Evolutionary conservation across 805 yeast genomes (phyloP).

Genomic region (Sugiyamaella smithiae): DNA sequence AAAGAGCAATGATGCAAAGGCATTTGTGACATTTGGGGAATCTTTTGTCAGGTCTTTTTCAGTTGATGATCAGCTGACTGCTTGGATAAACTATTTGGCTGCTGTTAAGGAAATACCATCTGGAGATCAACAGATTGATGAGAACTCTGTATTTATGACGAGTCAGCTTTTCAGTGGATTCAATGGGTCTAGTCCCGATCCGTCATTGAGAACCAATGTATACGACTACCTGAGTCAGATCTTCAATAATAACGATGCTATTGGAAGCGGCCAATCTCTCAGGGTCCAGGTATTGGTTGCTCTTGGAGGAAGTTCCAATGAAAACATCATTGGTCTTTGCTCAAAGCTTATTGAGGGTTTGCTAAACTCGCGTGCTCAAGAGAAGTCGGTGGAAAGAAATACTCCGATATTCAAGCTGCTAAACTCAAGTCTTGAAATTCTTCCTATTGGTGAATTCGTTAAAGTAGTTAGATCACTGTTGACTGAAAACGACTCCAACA

Average conservation of each 20-base stretch:
- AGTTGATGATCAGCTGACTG: conserved; percentile 52
- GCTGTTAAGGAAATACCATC: conserved; percentile 30
- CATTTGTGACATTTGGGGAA: conserved; percentile 67
- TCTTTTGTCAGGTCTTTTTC: conserved; percentile 66
- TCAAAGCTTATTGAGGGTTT: conserved; percentile 17
- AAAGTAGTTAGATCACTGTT: conserved; percentile 51
- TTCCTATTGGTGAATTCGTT: conserved; percentile 75
- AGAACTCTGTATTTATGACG: conserved; percentile 21
- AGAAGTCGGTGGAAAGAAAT: too few species aligned
- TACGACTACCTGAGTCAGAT: conserved; percentile 57
- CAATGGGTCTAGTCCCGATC: conserved; percentile 20
- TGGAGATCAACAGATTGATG: conserved; percentile 35
- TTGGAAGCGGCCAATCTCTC: conserved; percentile 45
- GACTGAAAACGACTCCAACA: conserved; percentile 40
- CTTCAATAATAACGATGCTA: conserved; percentile 37
- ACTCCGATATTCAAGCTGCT: conserved; percentile 53
- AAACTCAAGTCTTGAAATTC: conserved; percentile 58
- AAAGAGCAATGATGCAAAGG: conserved; percentile 62
- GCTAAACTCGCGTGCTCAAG: neutral
- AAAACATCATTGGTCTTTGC: conserved; percentile 8
- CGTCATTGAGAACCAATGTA: conserved; percentile 48
- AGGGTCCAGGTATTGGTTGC: conserved; percentile 51
- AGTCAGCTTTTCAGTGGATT: conserved; percentile 10
- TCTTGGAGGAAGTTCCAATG: conserved; percentile 12
- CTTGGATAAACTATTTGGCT: conserved; percentile 28